phyloP scores from a whole-genome alignment of 768 basidiomycete species.

The Megacollybia marginata region DNA sequence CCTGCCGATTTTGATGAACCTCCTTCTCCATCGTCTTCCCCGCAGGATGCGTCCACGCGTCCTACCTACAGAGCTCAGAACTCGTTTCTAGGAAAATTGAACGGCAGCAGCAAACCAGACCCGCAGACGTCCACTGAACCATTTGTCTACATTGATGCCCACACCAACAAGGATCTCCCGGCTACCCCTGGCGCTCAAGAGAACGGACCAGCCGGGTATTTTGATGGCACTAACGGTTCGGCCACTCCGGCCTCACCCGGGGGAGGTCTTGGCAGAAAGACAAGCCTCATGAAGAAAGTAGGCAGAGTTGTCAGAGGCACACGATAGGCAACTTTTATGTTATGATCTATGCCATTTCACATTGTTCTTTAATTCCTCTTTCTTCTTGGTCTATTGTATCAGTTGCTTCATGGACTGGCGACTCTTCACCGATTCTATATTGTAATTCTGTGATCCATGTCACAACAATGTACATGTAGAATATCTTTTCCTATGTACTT shows the following conservation, averaged over 20 bases:
- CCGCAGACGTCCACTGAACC: constrained; percentile 35
- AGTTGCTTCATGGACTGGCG: background rate
- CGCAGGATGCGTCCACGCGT: constrained; percentile 30
- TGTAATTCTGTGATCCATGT: background rate
- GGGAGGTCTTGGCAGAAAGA: constrained; percentile 56
- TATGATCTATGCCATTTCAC: background rate
- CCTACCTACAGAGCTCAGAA: constrained; percentile 70
- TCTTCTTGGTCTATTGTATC: background rate
- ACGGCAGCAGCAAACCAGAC: constrained; percentile 29
- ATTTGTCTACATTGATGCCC: constrained; percentile 59
- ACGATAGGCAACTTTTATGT: constrained; percentile 19
- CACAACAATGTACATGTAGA: background rate
- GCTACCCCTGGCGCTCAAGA: constrained; percentile 27
- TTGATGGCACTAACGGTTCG: constrained; percentile 30
- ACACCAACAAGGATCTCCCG: constrained; percentile 51
- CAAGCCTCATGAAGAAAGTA: constrained; percentile 75
- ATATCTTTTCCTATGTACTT: background rate
- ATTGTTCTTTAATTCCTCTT: constrained; percentile 1
- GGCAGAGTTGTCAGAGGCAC: constrained; percentile 62
- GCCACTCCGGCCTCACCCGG: constrained; percentile 25
- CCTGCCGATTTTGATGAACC: constrained; percentile 33
- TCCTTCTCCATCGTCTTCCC: constrained; percentile 36
- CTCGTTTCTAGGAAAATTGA: constrained; percentile 73
- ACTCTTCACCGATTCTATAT: background rate
- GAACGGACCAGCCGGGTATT: constrained; percentile 31